Evolutionary conservation across 352 stramenopile genomes (phyloP).

Genomic region (Phytophthora kernoviae): DNA sequence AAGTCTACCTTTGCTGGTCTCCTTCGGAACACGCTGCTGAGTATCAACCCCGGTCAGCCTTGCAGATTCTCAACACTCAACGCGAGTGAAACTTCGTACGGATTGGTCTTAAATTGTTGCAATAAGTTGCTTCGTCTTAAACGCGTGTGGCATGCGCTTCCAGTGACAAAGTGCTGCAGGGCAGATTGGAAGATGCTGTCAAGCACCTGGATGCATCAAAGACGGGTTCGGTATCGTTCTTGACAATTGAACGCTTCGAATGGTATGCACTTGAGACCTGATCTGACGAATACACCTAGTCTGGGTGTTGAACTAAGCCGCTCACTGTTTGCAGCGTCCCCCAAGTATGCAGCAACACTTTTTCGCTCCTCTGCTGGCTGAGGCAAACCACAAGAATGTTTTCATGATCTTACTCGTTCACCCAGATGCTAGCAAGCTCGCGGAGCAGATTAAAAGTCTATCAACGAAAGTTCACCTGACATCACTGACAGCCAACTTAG

Average conservation of each 20-base stretch:
- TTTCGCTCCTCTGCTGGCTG: conserved; percentile 50
- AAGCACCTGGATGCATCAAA: conserved; percentile 26
- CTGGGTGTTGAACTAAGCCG: too few relatives aligned
- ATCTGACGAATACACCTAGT: too few relatives aligned
- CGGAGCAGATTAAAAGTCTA: conserved; percentile 62
- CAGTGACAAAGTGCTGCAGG: conserved; percentile 20
- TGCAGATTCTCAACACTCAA: conserved; percentile 45
- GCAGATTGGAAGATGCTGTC: conserved; percentile 25
- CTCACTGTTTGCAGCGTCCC: conserved; percentile 43
- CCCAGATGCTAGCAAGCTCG: conserved; percentile 59
- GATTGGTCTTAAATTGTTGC: background rate
- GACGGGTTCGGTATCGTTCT: conserved; percentile 28
- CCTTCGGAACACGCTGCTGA: conserved; percentile 35
- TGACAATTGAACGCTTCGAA: conserved; percentile 70
- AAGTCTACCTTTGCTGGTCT: conserved; percentile 60
- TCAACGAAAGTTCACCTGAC: conserved; percentile 46
- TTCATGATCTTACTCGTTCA: conserved; percentile 61
- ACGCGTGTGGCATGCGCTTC: background rate
- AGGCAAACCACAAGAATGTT: conserved; percentile 55
- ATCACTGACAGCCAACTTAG: conserved; percentile 40
- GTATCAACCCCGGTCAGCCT: conserved; percentile 15
- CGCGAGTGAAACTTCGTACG: conserved; percentile 44
- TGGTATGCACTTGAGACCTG: conserved; percentile 26
- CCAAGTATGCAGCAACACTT: conserved; percentile 70
- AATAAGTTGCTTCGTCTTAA: background rate